Evolutionary conservation across 2,329 filamentous ascomycete species (phyloP).

Genomic region (Pseudogymnoascus sp.): DNA sequence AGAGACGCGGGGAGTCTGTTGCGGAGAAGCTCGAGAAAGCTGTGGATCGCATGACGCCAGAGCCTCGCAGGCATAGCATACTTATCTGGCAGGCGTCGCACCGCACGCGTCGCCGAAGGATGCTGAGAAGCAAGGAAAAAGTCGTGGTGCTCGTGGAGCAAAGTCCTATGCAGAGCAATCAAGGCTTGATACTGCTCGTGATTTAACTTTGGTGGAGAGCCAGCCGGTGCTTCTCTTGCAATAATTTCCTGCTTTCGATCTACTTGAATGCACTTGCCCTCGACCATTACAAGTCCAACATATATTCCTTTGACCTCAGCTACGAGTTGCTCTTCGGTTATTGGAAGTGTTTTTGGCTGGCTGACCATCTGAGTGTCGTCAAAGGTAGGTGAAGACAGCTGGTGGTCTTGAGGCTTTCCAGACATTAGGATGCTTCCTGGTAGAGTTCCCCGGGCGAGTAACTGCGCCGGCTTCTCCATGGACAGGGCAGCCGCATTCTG

Average conservation of each 20-base stretch:
- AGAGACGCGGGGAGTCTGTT: constrained; percentile 67
- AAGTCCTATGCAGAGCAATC: constrained; percentile 71
- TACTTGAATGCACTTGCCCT: constrained; percentile 79
- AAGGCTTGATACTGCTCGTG: constrained; percentile 77
- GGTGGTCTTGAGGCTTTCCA: background rate
- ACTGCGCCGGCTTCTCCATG: background rate
- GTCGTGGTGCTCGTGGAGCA: constrained; percentile 77
- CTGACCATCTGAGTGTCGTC: constrained; percentile 12
- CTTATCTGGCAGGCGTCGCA: constrained; percentile 65
- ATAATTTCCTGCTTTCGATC: constrained; percentile 54
- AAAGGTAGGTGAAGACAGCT: background rate
- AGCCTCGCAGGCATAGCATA: constrained; percentile 89
- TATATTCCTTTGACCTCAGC: constrained; percentile 81
- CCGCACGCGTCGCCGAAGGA: constrained; percentile 61
- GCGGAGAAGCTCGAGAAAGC: constrained; percentile 69
- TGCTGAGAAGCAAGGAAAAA: constrained; percentile 86
- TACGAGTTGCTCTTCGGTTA: constrained; percentile 70
- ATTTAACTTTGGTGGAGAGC: constrained; percentile 40
- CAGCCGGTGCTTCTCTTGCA: constrained; percentile 43
- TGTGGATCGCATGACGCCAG: constrained; percentile 91
- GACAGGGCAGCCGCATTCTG: background rate
- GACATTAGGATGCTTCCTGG: background rate
- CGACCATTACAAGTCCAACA: constrained; percentile 75
- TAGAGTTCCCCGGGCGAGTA: background rate
- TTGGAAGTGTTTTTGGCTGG: constrained; percentile 59